Evolutionary conservation across 2,329 filamentous ascomycete genomes (phyloP), one percentile per base, ranked within the genome.

Genomic region (Exophiala aquamarina): DNA sequence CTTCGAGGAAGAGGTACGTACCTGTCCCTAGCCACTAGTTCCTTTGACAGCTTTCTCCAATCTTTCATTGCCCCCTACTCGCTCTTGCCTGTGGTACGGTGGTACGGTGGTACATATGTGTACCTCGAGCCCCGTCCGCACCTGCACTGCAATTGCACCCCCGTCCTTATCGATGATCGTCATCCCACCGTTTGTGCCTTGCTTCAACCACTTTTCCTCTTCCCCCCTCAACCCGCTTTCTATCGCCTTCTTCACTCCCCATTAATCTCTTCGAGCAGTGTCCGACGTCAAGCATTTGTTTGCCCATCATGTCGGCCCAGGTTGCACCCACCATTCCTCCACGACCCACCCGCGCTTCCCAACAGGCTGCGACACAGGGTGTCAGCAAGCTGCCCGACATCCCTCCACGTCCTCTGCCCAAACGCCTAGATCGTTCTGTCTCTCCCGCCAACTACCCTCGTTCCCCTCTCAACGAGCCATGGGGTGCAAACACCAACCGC

Each of bases 391-490:
- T 81, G 33, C 90, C 91, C 52, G 81, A 80, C 62, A 78, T 95
- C 39, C 91, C 91, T 55, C 86, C 89, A 52, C 87, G 91, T 54
- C 91, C 91, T 3, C 57, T 66, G 42, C 74, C 75, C 58, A 84
- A 84, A 64, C 77, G 73, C 58, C 63, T 82, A 59, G 84, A 89
- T 56, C 86, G 89, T 67, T 88, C 89, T 21, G 66, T 84, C 53
- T 95, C 89, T 45, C 82, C 84, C 58, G 85, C 89, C 60, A 84
- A 84, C 60, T 95, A 87, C 66, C 87, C 89, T 28, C 89, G 82
- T 41, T 95, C 91, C 42, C 92, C 92, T 7, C 75, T 96, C 61
- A 93, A 92, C 65, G 87, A 89, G 61, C 79, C 57, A 14, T 59
- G 52, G 47, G 77, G 67, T 70, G 71, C 59, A 63, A 59, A 57